A percentile compares a stretch with the other conserved stretches of the same genome.
Evolutionary conservation across 73 alveolate genomes (phyloP).

Genomic region (Uronychia setigera): DNA sequence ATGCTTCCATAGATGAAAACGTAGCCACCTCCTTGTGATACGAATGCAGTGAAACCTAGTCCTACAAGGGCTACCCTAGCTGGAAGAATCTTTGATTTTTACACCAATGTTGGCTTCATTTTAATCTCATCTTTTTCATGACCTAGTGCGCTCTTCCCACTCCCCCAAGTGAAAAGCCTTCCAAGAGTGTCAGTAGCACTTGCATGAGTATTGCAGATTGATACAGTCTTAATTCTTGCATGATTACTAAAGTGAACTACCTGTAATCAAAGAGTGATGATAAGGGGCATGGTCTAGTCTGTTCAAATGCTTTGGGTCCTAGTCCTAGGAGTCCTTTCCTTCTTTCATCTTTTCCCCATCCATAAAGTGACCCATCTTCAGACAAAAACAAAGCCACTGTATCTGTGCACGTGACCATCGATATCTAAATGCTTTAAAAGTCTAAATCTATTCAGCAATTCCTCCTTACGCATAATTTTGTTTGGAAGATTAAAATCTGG

Average conservation of each 20-base stretch:
- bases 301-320: neutral
- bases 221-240: conserved; percentile 3
- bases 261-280: conserved; percentile 1
- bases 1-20: neutral
- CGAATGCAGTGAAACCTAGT: neutral
- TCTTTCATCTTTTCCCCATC: conserved; percentile 25
- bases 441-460: neutral
- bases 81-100: neutral
- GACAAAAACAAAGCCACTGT: conserved; percentile 15
- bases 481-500: neutral
- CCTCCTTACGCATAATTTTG: neutral
- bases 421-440: neutral
- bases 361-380: conserved; percentile 16
- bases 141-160: conserved; percentile 21
- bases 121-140: neutral
- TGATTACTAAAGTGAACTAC: neutral
- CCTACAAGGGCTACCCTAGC: neutral
- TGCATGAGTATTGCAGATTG: conserved; percentile 20
- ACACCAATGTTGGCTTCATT: neutral
- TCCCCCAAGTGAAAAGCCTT: conserved; percentile 33
- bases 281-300: conserved; percentile 11
- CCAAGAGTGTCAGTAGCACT: conserved; percentile 19
- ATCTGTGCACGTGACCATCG: neutral
- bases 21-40: neutral
- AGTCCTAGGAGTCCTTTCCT: conserved; percentile 21